Evolutionary conservation across 78 protist genomes (phyloP), one percentile per base, ranked within the genome.

Genomic region (Dictyostelium brefeldianum): DNA sequence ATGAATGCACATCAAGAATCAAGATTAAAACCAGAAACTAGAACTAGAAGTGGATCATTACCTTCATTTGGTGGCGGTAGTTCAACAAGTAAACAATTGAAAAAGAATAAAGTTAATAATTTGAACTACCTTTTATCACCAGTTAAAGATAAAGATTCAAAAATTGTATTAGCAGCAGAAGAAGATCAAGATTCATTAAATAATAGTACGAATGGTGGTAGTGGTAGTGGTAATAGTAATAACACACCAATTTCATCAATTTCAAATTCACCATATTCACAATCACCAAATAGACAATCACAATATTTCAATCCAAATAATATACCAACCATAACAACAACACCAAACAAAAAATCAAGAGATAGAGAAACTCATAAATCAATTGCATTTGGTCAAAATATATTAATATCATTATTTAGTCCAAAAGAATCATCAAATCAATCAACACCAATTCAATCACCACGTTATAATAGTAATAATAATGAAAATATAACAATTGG

Each of bases 31-130:
- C 22, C 18, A 18, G 43, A 53, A 46, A 71, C 62, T 15, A 71
- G 93, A 87, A 65, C 69, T 29, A 87, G 93, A 77, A 87, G 93
- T 77, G 93, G 83, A 7, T 87, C 93, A 59, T 20, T 87, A n/a
- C 93, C 93, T 59, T 67, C 75, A 31, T 67, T 67, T 31, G 47
- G 43, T 22, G 73, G 75, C 0, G 47, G 47, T 73, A 51, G 27
- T 17, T 64, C 77, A 31, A 17, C 74, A 7, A 22, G 25, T 4
- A 36, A 36, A 2, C 43, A 36, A 36, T 71, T 18, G 15, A 53
- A 59, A 41, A 47, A 54, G 31, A 80, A 57, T 22, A 75, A 85
- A 47, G 62, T 17, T 29, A 73, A 47, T 46, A 73, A 73, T 46
- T 73, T 73, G 46, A 73, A 73, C 46, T 73, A 73, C 22, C 46